phyloP scores from a whole-genome alignment of 164 flowering plant genomes.

The Piper longum region DNA sequence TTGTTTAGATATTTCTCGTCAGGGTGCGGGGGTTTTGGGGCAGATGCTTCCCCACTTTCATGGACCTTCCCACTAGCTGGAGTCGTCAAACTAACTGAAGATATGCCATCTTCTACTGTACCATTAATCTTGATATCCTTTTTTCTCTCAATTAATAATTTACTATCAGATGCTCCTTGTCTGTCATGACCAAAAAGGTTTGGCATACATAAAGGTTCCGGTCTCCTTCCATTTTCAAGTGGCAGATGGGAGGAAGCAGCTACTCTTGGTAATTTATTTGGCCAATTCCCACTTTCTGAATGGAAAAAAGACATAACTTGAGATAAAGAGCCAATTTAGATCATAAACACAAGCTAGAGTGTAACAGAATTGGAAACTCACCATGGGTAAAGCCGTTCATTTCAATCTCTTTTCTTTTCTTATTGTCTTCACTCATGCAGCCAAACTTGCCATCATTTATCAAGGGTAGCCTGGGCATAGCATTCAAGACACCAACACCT shows the following conservation, averaged over 20 bases:
- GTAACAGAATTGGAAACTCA: constrained; percentile 25
- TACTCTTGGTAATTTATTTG: constrained; percentile 36
- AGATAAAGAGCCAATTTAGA: background rate
- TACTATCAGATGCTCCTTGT: constrained; percentile 17
- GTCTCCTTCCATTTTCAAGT: constrained; percentile 31
- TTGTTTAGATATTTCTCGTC: constrained; percentile 44
- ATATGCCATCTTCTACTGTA: constrained; percentile 10
- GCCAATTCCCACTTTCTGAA: constrained; percentile 37
- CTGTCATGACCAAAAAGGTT: constrained; percentile 12
- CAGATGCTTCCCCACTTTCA: constrained; percentile 25
- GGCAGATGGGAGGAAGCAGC: constrained; percentile 21
- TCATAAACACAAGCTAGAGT: background rate
- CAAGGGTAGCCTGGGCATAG: constrained; percentile 1
- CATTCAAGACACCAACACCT: constrained; percentile 6
- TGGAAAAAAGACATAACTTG: constrained; percentile 4
- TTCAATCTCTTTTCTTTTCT: constrained; percentile 44
- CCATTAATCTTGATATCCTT: constrained; percentile 47
- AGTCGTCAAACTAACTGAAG: background rate
- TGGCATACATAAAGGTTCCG: constrained; percentile 24
- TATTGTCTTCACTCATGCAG: constrained; percentile 20
- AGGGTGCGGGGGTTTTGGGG: constrained; percentile 53
- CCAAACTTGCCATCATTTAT: constrained; percentile 16
- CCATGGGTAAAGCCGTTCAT: constrained; percentile 53
- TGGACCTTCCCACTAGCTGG: constrained; percentile 11
- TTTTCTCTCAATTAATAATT: constrained; percentile 15